Evolutionary conservation across 257 asterid species (phyloP).

Genomic region (Nyctanthes arbortristis): DNA sequence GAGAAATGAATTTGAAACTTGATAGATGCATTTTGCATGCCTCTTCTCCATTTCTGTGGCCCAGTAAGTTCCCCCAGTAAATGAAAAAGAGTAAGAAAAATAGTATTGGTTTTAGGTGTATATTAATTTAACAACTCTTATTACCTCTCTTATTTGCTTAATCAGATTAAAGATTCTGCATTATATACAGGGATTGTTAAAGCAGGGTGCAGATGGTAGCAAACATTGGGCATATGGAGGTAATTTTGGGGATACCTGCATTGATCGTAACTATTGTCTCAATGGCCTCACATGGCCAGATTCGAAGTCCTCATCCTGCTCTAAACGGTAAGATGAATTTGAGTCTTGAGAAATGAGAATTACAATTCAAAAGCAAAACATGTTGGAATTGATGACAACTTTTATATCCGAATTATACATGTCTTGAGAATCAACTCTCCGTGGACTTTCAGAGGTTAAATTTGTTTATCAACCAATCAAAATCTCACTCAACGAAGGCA

Average conservation of each 20-base stretch:
- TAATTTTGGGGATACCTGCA: constrained; percentile 89
- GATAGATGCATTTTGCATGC: too few species aligned
- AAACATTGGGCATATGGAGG: constrained; percentile 99
- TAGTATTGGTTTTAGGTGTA: too few species aligned
- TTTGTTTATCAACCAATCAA: constrained; percentile 93
- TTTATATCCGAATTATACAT: too few species aligned
- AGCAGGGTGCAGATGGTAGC: constrained; percentile 65
- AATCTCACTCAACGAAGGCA: constrained; percentile 60
- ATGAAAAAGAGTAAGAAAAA: too few species aligned
- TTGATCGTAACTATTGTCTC: constrained; percentile 87
- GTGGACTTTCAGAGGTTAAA: constrained; percentile 73
- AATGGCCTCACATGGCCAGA: constrained; percentile 95
- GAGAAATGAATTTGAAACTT: too few species aligned
- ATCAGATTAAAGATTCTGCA: background rate
- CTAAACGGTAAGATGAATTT: constrained; percentile 54
- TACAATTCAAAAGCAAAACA: background rate
- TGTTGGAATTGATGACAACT: too few species aligned
- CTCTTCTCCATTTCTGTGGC: too few species aligned
- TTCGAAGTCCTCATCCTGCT: constrained; percentile 97
- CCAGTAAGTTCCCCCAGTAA: too few species aligned
- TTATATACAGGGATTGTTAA: constrained; percentile 60
- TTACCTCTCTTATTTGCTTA: constrained; percentile 1
- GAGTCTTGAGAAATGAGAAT: constrained; percentile 12
- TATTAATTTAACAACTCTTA: background rate
- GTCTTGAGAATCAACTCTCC: too few species aligned